Evolutionary conservation across 169 alveolate species (phyloP).

Genomic region (Eimeria praecox): DNA sequence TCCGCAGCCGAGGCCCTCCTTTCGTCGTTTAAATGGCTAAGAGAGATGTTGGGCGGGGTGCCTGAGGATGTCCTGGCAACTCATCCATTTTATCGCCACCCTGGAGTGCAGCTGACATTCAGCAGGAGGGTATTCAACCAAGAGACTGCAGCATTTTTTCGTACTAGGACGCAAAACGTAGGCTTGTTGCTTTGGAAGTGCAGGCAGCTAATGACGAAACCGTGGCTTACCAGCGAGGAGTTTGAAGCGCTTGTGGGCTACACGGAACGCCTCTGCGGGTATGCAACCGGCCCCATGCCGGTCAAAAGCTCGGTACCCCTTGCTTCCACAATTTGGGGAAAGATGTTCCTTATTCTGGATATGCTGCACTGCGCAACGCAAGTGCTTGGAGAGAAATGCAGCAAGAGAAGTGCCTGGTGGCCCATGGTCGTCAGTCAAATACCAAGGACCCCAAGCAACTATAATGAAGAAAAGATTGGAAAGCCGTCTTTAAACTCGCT

Average conservation of each 20-base stretch:
- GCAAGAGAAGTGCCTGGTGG: neutral
- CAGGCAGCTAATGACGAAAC: neutral
- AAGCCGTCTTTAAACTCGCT: neutral
- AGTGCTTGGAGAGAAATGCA: neutral
- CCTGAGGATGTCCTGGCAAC: neutral
- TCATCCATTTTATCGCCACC: neutral
- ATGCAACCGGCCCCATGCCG: neutral
- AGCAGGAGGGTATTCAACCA: neutral
- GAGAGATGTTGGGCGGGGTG: neutral
- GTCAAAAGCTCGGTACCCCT: neutral
- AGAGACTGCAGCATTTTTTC: neutral
- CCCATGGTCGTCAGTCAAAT: neutral
- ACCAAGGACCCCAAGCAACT: neutral
- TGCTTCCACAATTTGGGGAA: neutral
- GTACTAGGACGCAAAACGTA: neutral
- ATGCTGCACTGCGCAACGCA: neutral
- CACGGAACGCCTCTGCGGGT: constrained; percentile 3
- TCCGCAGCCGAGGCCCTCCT: neutral
- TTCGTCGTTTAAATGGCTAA: neutral
- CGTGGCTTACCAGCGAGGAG: neutral
- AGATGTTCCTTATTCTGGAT: neutral
- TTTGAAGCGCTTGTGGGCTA: neutral
- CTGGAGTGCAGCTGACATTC: neutral
- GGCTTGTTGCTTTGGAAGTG: neutral
- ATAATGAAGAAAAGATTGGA: neutral